These are phyloP conservation scores for Nannochloris sp. DNA, from an alignment of 139 green algal species.

Conservation along the genomic window DNA sequence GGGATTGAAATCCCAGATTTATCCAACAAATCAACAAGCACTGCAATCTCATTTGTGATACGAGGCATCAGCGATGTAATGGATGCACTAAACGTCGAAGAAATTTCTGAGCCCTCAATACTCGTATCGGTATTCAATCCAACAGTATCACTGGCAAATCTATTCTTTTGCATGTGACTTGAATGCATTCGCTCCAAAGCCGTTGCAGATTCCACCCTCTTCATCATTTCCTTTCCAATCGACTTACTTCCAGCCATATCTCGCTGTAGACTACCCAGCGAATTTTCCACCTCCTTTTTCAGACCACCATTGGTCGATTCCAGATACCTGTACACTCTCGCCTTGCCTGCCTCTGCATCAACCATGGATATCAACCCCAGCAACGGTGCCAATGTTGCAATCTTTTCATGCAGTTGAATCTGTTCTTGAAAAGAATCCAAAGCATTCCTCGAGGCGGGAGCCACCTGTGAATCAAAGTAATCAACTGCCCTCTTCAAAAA, in stretches of 20 bases:
- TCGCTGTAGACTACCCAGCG: background rate
- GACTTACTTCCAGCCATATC: no score
- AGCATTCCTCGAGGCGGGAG: background rate
- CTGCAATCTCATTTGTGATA: background rate
- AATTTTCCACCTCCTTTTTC: background rate
- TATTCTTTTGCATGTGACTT: no score
- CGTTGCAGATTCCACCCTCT: no score
- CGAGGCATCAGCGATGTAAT: no score
- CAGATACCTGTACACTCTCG: background rate
- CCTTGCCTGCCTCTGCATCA: background rate
- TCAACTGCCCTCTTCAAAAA: background rate
- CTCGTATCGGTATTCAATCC: no score
- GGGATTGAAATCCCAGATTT: background rate
- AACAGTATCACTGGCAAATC: no score
- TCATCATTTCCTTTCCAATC: no score
- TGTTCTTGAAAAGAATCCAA: background rate
- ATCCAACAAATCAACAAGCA: background rate
- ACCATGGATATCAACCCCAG: background rate
- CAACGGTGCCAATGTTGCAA: background rate
- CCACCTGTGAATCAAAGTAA: slow-evolving; percentile 1
- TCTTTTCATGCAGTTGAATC: background rate
- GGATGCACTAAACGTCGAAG: no score
- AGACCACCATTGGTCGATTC: background rate
- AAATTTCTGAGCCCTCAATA: no score
- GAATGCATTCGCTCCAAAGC: no score